Percentiles rank a stretch among this genome's conserved stretches.
phyloP scores from a whole-genome alignment of 495 filamentous ascomycete genomes.

The Trichocladium antarcticum region DNA sequence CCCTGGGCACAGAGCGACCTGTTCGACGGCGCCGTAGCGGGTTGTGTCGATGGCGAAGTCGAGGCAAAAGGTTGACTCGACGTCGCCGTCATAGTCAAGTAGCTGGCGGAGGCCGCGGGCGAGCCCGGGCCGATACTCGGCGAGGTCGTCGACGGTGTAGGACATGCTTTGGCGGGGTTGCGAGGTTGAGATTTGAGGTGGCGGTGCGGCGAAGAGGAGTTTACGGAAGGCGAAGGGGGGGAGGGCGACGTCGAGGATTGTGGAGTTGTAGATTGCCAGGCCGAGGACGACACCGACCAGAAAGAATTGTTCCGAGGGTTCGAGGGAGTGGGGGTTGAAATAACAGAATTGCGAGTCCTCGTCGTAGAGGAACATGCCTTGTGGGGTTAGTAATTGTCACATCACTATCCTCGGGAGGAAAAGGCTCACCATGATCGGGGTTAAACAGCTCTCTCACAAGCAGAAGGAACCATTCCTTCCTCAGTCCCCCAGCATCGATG shows the following conservation, averaged over 20 bases:
- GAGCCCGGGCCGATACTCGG: constrained; percentile 68
- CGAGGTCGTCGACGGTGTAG: constrained; percentile 72
- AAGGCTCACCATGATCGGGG: constrained; percentile 66
- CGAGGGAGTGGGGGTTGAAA: constrained; percentile 86
- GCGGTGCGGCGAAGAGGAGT: constrained; percentile 60
- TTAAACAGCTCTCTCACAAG: constrained; percentile 89
- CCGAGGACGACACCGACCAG: constrained; percentile 82
- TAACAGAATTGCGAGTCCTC: constrained; percentile 93
- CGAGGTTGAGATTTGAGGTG: constrained; percentile 40
- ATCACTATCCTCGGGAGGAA: background rate
- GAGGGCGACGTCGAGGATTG: constrained; percentile 81
- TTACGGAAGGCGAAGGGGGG: constrained; percentile 93
- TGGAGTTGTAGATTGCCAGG: constrained; percentile 93
- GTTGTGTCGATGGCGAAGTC: constrained; percentile 74
- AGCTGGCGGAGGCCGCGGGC: constrained; percentile 66
- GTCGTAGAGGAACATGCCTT: constrained; percentile 84
- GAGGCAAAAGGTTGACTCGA: constrained; percentile 69
- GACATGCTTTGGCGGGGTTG: constrained; percentile 52
- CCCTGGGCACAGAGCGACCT: constrained; percentile 60
- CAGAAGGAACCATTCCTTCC: constrained; percentile 94
- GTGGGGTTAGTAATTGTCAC: background rate
- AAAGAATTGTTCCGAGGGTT: constrained; percentile 90
- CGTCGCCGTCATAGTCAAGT: constrained; percentile 67
- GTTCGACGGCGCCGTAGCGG: constrained; percentile 58
- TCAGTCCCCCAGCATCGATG: constrained; percentile 79